These are phyloP conservation scores for Garcia nutans DNA, from an alignment of 345 rosid genomes.

Conservation along the genomic window DNA sequence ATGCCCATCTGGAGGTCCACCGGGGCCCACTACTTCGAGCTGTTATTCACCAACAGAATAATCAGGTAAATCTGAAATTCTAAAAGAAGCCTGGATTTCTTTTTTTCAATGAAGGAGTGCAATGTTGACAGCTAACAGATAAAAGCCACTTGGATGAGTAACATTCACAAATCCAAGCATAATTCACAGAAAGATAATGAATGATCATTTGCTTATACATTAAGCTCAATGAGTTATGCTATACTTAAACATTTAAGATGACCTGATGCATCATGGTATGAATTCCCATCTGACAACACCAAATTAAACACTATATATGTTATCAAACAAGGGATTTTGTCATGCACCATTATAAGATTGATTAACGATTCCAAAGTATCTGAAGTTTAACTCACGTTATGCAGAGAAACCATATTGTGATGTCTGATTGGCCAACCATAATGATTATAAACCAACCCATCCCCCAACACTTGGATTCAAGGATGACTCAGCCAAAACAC, in stretches of 20 bases:
- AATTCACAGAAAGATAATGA: background rate
- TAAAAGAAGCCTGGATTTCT: background rate
- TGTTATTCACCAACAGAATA: conserved; percentile 27
- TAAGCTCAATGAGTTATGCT: background rate
- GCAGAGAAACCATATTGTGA: background rate
- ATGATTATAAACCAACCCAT: background rate
- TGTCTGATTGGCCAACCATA: background rate
- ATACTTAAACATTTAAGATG: background rate
- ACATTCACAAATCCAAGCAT: background rate
- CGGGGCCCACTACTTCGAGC: conserved; percentile 94
- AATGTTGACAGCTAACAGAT: background rate
- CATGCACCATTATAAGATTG: background rate
- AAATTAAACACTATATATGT: background rate
- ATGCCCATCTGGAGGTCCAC: conserved; percentile 82
- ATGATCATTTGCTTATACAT: background rate
- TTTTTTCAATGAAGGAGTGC: background rate
- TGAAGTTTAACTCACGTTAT: background rate
- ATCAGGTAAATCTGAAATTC: conserved; percentile 15
- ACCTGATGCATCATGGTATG: background rate
- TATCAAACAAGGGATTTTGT: background rate
- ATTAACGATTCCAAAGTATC: background rate
- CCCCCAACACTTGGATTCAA: background rate
- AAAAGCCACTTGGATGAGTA: background rate
- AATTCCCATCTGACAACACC: background rate
- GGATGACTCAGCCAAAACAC: background rate